phyloP scores from a whole-genome alignment of 768 basidiomycete genomes.

The Mycena crocata region DNA sequence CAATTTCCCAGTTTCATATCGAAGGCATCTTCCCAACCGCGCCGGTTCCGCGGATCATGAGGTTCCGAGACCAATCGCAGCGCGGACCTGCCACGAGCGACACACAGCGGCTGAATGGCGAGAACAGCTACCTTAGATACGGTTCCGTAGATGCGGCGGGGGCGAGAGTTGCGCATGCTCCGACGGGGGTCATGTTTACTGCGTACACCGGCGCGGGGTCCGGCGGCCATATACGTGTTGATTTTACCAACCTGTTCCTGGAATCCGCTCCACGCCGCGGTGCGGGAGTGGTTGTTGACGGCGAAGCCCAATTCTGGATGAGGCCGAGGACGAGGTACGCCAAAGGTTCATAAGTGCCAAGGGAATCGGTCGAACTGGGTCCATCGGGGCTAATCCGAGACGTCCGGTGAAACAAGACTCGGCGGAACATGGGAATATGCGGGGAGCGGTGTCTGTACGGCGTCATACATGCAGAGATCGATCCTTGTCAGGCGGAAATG shows the following conservation, averaged over 20 bases:
- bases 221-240: constrained; percentile 1
- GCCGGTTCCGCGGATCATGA: constrained; percentile 15
- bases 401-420: neutral
- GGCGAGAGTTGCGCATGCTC: neutral
- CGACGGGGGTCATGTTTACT: neutral
- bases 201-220: neutral
- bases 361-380: neutral
- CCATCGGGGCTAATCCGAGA: neutral
- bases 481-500: constrained; percentile 10
- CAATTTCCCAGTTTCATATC: neutral
- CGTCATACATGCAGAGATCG: neutral
- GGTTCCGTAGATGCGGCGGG: neutral
- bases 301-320: neutral
- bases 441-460: constrained; percentile 5
- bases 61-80: neutral
- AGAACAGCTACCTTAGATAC: neutral
- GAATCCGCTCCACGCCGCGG: neutral
- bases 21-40: constrained; percentile 2
- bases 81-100: neutral
- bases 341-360: too few species aligned
- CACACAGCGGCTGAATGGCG: neutral
- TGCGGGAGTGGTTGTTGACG: neutral
- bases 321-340: too few species aligned
- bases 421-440: neutral
- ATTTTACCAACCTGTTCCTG: constrained; percentile 14